Percentiles rank a stretch among this genome's conserved stretches.
These are phyloP conservation scores for Ogataea allantospora DNA, from an alignment of 805 yeast species.

Conservation along the genomic window DNA sequence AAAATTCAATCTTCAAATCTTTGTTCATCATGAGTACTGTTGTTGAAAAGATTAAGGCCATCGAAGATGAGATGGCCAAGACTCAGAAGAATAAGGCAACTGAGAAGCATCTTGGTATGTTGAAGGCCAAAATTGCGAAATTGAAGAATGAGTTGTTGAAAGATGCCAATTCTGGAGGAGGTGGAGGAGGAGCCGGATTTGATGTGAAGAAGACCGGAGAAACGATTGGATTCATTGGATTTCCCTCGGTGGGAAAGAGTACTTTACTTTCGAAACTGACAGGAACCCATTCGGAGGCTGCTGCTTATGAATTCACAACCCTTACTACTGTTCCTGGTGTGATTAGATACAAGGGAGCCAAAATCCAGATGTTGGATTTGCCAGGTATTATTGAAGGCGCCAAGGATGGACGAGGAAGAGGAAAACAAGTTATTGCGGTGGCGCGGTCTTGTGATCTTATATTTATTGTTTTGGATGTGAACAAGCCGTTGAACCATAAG, in stretches of 20 bases:
- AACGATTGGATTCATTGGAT: conserved; percentile 95
- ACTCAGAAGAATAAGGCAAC: conserved; percentile 99
- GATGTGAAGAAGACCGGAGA: conserved; percentile 99
- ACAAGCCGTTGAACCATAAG: conserved; percentile 93
- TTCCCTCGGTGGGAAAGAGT: conserved; percentile 92
- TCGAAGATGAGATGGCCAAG: conserved; percentile 96
- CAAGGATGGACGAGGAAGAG: conserved; percentile 88
- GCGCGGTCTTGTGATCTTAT: conserved; percentile 96
- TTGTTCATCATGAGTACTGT: conserved; percentile 51
- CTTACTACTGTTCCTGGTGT: conserved; percentile 97
- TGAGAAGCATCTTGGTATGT: conserved; percentile 93
- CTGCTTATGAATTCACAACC: conserved; percentile 96
- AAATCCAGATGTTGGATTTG: conserved; percentile 90
- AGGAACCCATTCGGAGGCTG: conserved; percentile 97
- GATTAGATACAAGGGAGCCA: conserved; percentile 94
- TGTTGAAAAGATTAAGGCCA: conserved; percentile 74
- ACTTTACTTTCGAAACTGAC: conserved; percentile 86
- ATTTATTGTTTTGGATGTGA: conserved; percentile 92
- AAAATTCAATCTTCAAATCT: conserved; percentile 3
- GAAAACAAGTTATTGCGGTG: conserved; percentile 96
- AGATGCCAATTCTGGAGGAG: conserved; percentile 66
- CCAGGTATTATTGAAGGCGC: conserved; percentile 93
- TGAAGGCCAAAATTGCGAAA: conserved; percentile 95
- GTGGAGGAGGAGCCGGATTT: conserved; percentile 94
- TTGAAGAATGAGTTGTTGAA: conserved; percentile 87